A percentile compares a stretch with the other conserved stretches of the same genome.
phyloP scores from a whole-genome alignment of 2,329 filamentous ascomycete species.

The Pseudogymnoascus sp. region DNA sequence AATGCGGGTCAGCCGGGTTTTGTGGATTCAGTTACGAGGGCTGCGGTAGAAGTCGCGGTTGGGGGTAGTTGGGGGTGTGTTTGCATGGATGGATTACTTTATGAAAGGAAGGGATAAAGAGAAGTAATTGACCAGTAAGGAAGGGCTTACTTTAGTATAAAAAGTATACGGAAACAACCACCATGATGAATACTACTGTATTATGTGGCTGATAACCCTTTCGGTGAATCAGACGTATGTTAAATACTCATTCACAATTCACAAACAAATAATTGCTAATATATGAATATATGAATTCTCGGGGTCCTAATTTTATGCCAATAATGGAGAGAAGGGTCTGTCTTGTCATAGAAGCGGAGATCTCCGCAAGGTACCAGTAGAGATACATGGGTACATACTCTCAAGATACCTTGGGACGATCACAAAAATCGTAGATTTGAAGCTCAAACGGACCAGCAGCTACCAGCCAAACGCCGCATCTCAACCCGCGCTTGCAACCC shows the following conservation, averaged over 20 bases:
- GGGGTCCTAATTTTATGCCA: not conserved
- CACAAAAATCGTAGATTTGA: constrained; percentile 1
- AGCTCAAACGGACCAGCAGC: not conserved
- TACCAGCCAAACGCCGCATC: not conserved
- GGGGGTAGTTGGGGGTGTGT: not conserved
- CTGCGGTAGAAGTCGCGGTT: not conserved
- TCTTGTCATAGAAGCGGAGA: not conserved
- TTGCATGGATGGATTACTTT: not conserved
- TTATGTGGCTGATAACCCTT: not conserved
- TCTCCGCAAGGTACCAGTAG: not conserved
- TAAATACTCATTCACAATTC: not conserved
- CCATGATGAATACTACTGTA: not conserved
- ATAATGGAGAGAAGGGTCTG: not conserved
- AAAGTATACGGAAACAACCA: not conserved
- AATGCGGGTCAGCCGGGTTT: constrained; percentile 2
- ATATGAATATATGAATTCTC: not conserved
- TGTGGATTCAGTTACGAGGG: not conserved
- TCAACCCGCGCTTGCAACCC: not conserved
- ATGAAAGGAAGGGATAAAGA: not conserved
- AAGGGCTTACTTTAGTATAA: not conserved
- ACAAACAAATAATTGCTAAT: not conserved
- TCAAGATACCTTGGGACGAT: not conserved
- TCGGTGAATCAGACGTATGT: not conserved
- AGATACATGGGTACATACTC: not conserved
- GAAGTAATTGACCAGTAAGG: not conserved